Evolutionary conservation across 371 early-diverging fungal species (phyloP), one percentile per base, ranked within the genome.

Genomic region (Vavraia culicis): DNA sequence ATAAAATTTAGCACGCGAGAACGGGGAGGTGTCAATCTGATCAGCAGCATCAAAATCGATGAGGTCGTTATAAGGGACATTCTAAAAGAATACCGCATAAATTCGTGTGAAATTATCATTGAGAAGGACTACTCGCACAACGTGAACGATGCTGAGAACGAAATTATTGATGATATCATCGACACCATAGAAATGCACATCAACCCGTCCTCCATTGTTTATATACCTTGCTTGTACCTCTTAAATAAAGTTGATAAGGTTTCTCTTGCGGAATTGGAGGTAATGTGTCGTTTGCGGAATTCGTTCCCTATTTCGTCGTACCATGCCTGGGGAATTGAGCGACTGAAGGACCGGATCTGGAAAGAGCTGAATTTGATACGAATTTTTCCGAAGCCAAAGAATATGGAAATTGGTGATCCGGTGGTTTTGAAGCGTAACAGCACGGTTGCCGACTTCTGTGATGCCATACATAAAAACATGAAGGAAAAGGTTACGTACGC

Each of bases 261-360:
- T 43, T 78, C 84, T 34, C 76, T 91, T 57, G 90, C 93, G 68
- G 89, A 89, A 67, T 76, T 96, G 4, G 84, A 90, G 61, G 71
- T 93, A 37, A 76, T 91, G 39, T 84, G 83, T 74, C 81, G 83
- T 73, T 87, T 95, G 64, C 94, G 91, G 4, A 85, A 96, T 63
- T 81, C 88, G 23, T 82, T 91, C 32, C 95, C 95, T 39, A 79
- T 96, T 56, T 83, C 81, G 53, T 81, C 90, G 10, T 82, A 91
- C 66, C 84, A 88, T 61, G 89, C 79, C 59, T 94, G 95, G 95
- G 95, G 94, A 61, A 88, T 90, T 77, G 98, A 96, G 66, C 88
- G 86, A 55, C 68, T 94, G 56, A 66, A 93, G 52, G 83, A 82
- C 39, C 85, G 77, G 14, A 43, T 52, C 4, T 68, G 69, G 69